Conservation (phyloP, 2,329 filamentous ascomycete species). For the Microthyrium microscopicum region DNA sequence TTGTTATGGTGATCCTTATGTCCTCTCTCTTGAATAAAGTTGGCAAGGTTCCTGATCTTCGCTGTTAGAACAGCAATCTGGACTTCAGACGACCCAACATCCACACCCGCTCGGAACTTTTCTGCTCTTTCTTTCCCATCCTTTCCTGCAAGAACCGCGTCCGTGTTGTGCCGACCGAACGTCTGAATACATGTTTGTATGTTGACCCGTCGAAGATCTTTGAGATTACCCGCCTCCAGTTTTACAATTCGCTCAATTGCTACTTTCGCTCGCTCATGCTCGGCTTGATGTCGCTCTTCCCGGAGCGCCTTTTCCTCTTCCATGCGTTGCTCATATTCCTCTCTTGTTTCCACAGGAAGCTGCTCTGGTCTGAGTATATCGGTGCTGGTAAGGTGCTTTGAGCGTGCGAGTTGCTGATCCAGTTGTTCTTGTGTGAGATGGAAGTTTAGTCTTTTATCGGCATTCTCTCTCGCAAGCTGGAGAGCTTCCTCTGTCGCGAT, state of each 20-base stretch:
- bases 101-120: conserved; percentile 53
- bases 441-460: conserved; percentile 48
- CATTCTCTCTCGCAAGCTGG: conserved; percentile 13
- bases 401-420: conserved; percentile 46
- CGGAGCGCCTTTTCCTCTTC: conserved; percentile 23
- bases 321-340: background rate
- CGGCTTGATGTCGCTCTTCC: conserved; percentile 12
- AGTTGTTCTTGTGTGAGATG: conserved; percentile 55
- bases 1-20: conserved; percentile 90
- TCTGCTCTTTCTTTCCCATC: conserved; percentile 1
- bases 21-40: conserved; percentile 52
- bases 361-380: background rate
- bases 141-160: conserved; percentile 35
- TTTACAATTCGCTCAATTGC: conserved; percentile 67
- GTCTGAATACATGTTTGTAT: conserved; percentile 68
- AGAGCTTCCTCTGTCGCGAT: conserved; percentile 39
- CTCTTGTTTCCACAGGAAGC: background rate
- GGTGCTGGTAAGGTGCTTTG: conserved; percentile 44
- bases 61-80: conserved; percentile 89
- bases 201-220: conserved; percentile 67
- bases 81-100: conserved; percentile 94
- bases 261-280: conserved; percentile 51
- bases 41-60: conserved; percentile 72
- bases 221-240: conserved; percentile 59
- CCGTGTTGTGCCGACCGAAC: conserved; percentile 85